Conservation (phyloP, 2,329 filamentous ascomycete species). For the Alternaria arbusti region DNA sequence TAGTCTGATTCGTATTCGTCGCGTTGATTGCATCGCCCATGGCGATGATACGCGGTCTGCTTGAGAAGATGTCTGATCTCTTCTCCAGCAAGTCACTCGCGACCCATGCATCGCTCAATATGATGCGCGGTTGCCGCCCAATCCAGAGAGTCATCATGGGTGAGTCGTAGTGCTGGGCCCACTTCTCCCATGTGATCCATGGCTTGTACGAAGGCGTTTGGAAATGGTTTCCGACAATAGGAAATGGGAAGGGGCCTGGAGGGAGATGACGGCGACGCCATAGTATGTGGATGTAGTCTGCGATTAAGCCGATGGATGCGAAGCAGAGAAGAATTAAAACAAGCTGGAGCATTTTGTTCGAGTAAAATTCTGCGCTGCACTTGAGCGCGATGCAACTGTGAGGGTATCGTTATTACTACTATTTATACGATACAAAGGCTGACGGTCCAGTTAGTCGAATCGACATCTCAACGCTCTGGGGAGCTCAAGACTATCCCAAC, state of each 20-base stretch:
- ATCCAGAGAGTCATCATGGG: neutral
- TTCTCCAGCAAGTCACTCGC: neutral
- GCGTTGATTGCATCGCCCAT: neutral
- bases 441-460: neutral
- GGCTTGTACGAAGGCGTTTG: neutral
- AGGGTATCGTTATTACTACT: too few species aligned
- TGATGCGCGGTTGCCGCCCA: neutral
- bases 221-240: neutral
- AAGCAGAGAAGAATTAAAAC: fast-evolving
- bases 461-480: too few species aligned
- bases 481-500: neutral
- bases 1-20: neutral
- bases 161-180: neutral
- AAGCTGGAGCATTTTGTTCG: neutral
- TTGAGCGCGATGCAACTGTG: too few species aligned
- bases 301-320: fast-evolving
- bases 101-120: neutral
- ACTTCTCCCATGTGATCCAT: neutral
- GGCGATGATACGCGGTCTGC: neutral
- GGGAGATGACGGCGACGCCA: neutral
- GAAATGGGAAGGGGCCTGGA: neutral
- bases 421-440: neutral
- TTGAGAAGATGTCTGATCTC: neutral
- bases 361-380: fast-evolving
- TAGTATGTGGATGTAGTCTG: neutral